phyloP scores from a whole-genome alignment of 2,329 filamentous ascomycete species.

The Ceratocystis diversiconidia region DNA sequence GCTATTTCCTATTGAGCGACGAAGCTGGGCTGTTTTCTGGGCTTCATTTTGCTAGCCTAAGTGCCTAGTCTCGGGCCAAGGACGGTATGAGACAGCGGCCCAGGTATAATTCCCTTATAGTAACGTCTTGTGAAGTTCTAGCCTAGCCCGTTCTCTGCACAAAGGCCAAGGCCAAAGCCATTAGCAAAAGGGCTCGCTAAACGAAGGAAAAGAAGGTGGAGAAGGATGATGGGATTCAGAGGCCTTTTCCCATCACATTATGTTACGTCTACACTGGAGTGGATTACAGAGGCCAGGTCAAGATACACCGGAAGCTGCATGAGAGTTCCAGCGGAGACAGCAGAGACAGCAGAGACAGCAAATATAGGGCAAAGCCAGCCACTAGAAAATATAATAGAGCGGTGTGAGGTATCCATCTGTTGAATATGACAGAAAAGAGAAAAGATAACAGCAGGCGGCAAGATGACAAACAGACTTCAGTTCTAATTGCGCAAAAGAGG shows the following conservation, averaged over 20 bases:
- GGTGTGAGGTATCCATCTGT: background rate
- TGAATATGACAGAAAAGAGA: background rate
- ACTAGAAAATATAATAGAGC: background rate
- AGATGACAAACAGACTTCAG: background rate
- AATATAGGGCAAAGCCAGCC: background rate
- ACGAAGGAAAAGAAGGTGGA: background rate
- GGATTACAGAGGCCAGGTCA: background rate
- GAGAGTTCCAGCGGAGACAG: background rate
- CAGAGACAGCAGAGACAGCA: background rate
- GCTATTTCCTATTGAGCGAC: too few relatives aligned
- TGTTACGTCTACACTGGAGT: background rate
- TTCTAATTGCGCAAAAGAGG: background rate
- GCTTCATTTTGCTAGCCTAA: too few relatives aligned
- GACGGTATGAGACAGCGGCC: background rate
- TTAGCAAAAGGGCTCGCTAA: background rate
- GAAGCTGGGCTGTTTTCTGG: too few relatives aligned
- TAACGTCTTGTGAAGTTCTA: background rate
- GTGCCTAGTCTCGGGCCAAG: background rate
- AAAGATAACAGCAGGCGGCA: background rate
- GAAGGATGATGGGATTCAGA: background rate
- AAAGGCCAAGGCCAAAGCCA: background rate
- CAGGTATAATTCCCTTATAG: background rate
- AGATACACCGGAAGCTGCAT: background rate
- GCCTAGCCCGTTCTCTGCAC: background rate
- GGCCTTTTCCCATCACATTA: background rate